phyloP scores from a whole-genome alignment of 2,329 filamentous ascomycete genomes.

The Zalaria sp. region DNA sequence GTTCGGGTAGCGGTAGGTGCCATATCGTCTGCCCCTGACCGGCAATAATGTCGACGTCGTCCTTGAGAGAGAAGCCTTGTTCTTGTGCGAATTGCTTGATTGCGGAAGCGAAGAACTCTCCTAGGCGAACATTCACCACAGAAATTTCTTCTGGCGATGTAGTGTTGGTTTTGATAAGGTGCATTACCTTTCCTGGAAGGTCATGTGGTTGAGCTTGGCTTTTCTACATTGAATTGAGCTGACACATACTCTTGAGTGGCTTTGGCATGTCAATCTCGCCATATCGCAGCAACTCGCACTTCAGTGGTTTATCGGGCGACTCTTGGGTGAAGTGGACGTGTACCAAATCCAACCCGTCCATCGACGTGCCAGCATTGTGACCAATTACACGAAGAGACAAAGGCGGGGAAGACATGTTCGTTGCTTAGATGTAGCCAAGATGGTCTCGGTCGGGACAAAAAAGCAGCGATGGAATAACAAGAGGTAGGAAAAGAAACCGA shows the following conservation, averaged over 20 bases:
- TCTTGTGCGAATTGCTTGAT: slow-evolving; percentile 9
- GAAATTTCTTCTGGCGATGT: slow-evolving; percentile 13
- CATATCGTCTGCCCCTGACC: slow-evolving; percentile 14
- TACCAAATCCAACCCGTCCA: slow-evolving; percentile 15
- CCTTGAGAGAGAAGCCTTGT: slow-evolving; percentile 7
- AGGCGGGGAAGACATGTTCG: too few species aligned
- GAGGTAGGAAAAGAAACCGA: too few species aligned
- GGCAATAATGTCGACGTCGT: slow-evolving; percentile 13
- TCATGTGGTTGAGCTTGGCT: too few species aligned
- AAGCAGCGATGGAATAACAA: too few species aligned
- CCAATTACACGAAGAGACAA: slow-evolving; percentile 4
- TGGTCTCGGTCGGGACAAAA: too few species aligned
- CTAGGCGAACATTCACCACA: slow-evolving; percentile 13
- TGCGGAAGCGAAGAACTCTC: slow-evolving; percentile 10
- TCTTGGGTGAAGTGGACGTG: slow-evolving; percentile 15
- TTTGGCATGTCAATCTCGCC: slow-evolving; percentile 6
- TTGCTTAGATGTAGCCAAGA: too few species aligned
- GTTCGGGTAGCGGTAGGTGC: slow-evolving; percentile 11
- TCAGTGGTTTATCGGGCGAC: slow-evolving; percentile 3
- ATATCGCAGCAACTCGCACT: slow-evolving; percentile 9
- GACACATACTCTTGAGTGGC: neutral
- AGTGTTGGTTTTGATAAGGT: slow-evolving; percentile 11
- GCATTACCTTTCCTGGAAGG: slow-evolving; percentile 8
- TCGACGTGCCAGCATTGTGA: slow-evolving; percentile 13
- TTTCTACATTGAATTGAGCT: too few species aligned